Base-by-base conservation (phyloP, 768 basidiomycete genomes). In the Macrolepiota dolichaula region DNA sequence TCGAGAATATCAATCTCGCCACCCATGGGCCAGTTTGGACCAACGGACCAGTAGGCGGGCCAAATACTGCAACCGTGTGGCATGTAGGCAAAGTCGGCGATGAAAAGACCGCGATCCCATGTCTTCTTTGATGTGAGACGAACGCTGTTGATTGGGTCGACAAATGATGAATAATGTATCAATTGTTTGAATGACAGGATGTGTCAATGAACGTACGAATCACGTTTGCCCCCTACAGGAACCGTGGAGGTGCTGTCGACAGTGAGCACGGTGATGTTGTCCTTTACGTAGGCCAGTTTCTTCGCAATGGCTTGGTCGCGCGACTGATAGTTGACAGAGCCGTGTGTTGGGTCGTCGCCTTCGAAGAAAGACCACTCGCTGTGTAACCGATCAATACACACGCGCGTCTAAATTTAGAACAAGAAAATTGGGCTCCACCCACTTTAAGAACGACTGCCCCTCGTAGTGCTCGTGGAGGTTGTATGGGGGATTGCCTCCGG, bases 1-100 rank as follows among this genome's bases (percentile, higher is more conserved):
- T 92, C 91, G 15, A 91, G 69, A 53, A 89, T 82, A 66, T 92
- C 91, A 46, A 90, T 85, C 70, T 91, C 88, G 72, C 84, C 85
- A 24, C 57, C 70, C 22, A 37, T 17, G 4, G 84, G 84, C 85
- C 85, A 86, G 50, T 79, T 68, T 2, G 79, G 74, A 9, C 84
- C 83, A 51, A 77, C 73, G 6, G 77, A 76, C 78, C 79, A 82
- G 54, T 72, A 82, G 25, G 80, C 79, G 1, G 88, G 71, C 87
- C 88, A 73, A 72, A 86, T 80, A 51, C 81, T 77, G 68, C 87
- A 89, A 0, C 90, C 90, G 57, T 83, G 79, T 7, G 89, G 89
- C 87, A 90, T 89, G 1, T 80, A 73, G 51, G 68, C 79, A 54
- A 91, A 82, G 66, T 91, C 90, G 17, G 89, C 79, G 64, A 92